Evolutionary conservation across 2,329 filamentous ascomycete genomes (phyloP).

Genomic region (Verticillium nonalfalfae): DNA sequence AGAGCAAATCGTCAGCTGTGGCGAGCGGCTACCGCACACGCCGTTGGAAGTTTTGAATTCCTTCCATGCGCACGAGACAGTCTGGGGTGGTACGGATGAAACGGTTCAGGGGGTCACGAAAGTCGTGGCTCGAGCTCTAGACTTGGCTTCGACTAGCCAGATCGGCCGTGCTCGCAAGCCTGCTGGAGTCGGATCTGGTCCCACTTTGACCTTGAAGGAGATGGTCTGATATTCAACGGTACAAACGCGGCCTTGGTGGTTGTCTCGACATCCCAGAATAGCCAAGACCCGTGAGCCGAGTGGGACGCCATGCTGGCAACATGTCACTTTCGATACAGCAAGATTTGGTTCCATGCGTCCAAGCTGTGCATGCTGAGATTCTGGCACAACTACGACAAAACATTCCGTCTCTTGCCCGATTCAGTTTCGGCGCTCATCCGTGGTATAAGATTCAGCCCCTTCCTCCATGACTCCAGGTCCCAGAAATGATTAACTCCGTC

Average conservation of each 20-base stretch:
- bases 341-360: background rate
- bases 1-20: background rate
- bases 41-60: background rate
- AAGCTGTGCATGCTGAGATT: background rate
- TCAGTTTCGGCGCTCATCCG: background rate
- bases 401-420: background rate
- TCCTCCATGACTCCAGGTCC: background rate
- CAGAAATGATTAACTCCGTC: background rate
- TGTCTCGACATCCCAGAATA: background rate
- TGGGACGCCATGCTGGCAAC: background rate
- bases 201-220: background rate
- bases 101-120: background rate
- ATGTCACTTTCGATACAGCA: background rate
- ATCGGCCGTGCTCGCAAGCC: background rate
- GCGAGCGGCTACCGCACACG: background rate
- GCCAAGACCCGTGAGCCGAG: background rate
- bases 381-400: background rate
- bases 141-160: background rate
- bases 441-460: background rate
- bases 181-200: background rate
- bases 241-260: background rate
- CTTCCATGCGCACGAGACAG: background rate
- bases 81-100: background rate
- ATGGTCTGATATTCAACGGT: no score
- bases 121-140: background rate